phyloP scores from a whole-genome alignment of 139 green algal genomes.

The Gonium pectorale region DNA sequence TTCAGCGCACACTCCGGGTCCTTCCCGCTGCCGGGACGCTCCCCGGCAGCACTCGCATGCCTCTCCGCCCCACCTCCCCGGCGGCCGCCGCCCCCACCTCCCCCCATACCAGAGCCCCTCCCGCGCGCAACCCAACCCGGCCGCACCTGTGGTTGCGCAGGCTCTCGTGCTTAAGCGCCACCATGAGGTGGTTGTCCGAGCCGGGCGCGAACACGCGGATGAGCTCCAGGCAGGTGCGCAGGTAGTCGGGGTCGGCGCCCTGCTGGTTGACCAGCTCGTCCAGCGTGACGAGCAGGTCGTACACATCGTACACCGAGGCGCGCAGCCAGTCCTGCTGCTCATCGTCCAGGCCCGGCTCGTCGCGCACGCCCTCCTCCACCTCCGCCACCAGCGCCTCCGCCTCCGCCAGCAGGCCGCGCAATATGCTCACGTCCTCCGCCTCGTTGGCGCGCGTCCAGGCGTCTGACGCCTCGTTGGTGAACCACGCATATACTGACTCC shows the following conservation, averaged over 20 bases:
- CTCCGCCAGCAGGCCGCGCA: constrained; percentile 49
- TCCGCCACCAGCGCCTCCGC: constrained; percentile 18
- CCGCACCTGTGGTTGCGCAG: neutral
- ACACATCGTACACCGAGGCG: constrained; percentile 54
- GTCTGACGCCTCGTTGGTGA: constrained; percentile 34
- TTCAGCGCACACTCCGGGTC: neutral
- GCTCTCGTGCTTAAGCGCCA: constrained; percentile 46
- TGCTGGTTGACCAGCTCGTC: constrained; percentile 58
- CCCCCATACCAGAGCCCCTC: neutral
- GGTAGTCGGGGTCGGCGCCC: neutral
- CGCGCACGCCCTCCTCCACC: constrained; percentile 52
- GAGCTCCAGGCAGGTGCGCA: constrained; percentile 50
- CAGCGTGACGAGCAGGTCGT: constrained; percentile 53
- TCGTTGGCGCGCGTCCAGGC: constrained; percentile 39
- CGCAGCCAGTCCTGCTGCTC: constrained; percentile 51
- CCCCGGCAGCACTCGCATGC: too few species aligned
- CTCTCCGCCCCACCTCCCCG: too few species aligned
- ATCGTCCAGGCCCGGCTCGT: constrained; percentile 48
- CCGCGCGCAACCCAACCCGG: too few species aligned
- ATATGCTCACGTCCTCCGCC: constrained; percentile 41
- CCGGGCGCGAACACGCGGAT: constrained; percentile 47
- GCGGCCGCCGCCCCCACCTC: neutral
- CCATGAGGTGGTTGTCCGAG: constrained; percentile 45
- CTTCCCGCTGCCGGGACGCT: too few species aligned
- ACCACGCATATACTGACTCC: constrained; percentile 45